These are phyloP conservation scores for Eruca vesicaria DNA, from an alignment of 441 rosid genomes.

Conservation along the genomic window DNA sequence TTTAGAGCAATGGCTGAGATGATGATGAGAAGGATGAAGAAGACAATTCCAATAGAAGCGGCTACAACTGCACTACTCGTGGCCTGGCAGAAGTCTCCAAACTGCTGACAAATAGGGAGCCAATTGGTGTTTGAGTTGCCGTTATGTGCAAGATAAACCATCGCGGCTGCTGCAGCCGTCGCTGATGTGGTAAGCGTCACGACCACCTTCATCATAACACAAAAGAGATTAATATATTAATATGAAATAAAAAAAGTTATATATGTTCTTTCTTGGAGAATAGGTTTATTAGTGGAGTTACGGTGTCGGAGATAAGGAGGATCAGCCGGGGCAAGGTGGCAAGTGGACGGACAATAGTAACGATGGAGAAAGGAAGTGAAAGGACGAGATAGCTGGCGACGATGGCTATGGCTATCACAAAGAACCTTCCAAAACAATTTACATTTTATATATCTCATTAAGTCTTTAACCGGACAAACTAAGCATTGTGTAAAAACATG, in stretches of 20 bases:
- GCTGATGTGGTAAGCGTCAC: slow-evolving; percentile 65
- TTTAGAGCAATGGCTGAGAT: slow-evolving; percentile 65
- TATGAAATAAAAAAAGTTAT: not conserved
- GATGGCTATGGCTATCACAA: slow-evolving; percentile 64
- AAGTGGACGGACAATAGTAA: slow-evolving; percentile 71
- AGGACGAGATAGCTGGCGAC: too few species aligned
- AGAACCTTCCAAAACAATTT: slow-evolving; percentile 55
- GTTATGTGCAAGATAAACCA: too few species aligned
- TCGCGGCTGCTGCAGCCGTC: slow-evolving; percentile 52
- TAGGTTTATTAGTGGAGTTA: slow-evolving; percentile 37
- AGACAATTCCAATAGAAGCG: slow-evolving; percentile 38
- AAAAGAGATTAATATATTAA: not conserved
- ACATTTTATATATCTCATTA: not conserved
- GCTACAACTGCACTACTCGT: too few species aligned
- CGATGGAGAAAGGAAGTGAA: too few species aligned
- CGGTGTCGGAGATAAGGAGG: too few species aligned
- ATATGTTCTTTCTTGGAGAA: not conserved
- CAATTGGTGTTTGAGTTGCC: too few species aligned
- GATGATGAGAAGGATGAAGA: slow-evolving; percentile 50
- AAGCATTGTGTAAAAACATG: not conserved
- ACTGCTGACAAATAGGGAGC: too few species aligned
- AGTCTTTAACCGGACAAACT: not conserved
- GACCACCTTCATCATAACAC: slow-evolving; percentile 42
- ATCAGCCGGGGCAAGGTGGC: slow-evolving; percentile 54
- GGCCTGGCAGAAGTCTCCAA: too few species aligned